Evolutionary conservation across 441 rosid species (phyloP).

Genomic region (Corymbia calophylla): DNA sequence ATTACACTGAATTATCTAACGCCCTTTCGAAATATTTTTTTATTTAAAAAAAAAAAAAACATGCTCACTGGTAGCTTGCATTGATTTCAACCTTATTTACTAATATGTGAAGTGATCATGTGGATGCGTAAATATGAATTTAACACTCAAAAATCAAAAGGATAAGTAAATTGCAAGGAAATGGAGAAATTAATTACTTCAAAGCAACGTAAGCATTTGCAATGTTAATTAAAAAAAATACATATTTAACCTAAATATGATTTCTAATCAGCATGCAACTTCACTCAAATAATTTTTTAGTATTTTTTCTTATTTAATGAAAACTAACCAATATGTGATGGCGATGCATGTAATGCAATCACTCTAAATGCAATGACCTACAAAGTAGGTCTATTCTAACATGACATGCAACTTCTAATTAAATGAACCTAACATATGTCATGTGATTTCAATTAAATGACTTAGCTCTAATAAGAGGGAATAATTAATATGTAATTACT

Average conservation of each 20-base stretch:
- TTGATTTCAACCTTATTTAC: not conserved
- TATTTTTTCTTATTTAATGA: not conserved
- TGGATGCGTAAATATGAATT: not conserved
- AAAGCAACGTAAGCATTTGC: not conserved
- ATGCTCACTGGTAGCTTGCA: not conserved
- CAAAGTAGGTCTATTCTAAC: not conserved
- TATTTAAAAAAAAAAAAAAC: not conserved
- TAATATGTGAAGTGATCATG: not conserved
- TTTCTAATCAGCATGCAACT: not conserved
- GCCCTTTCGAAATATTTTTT: not conserved
- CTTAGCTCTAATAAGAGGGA: accelerated
- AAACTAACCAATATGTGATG: not conserved
- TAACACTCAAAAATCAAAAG: not conserved
- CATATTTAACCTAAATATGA: not conserved
- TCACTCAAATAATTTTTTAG: not conserved
- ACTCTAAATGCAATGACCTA: not conserved
- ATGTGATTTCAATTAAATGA: not conserved
- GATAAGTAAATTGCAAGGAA: not conserved
- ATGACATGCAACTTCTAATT: not conserved
- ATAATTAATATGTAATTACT: not conserved
- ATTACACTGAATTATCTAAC: too few species aligned
- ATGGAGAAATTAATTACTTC: too few species aligned
- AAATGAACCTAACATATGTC: not conserved
- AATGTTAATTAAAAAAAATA: not conserved
- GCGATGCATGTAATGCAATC: not conserved